Conservation (phyloP, 75 land plant genomes). For the Picea glauca region DNA sequence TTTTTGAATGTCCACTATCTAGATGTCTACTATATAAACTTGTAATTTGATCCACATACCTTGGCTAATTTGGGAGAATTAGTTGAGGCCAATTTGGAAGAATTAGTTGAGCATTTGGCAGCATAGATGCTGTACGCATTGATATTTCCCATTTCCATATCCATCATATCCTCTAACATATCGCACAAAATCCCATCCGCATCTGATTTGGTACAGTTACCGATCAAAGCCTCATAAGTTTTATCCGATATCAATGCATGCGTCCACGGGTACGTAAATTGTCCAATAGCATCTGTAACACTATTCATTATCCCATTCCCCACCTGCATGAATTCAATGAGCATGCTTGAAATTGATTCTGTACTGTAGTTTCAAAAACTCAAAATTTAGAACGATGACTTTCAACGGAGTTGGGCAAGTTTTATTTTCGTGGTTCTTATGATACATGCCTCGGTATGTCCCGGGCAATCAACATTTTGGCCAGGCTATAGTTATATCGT, state of each 20-base stretch:
- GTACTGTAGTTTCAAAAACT: background rate
- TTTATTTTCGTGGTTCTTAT: too few relatives aligned
- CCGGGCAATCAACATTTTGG: too few relatives aligned
- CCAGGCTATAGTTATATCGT: too few relatives aligned
- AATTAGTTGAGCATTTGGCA: slow-evolving; percentile 16
- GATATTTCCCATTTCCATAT: slow-evolving; percentile 27
- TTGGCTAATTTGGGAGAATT: slow-evolving; percentile 7
- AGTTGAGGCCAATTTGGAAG: too few relatives aligned
- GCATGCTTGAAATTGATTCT: background rate
- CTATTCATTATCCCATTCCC: slow-evolving; percentile 72
- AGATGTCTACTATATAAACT: too few relatives aligned
- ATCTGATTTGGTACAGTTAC: too few relatives aligned
- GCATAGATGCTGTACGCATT: slow-evolving; percentile 40
- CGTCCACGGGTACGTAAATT: slow-evolving; percentile 66
- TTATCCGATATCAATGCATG: slow-evolving; percentile 78
- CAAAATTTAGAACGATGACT: too few relatives aligned
- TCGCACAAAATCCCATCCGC: too few relatives aligned
- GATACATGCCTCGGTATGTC: too few relatives aligned
- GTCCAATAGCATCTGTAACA: slow-evolving; percentile 41
- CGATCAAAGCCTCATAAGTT: slow-evolving; percentile 24
- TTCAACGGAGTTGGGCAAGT: too few relatives aligned
- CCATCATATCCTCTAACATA: too few relatives aligned
- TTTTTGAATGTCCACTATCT: too few relatives aligned
- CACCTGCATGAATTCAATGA: slow-evolving; percentile 31
- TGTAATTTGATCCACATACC: background rate